These are phyloP conservation scores for Anaeromyces robustus DNA, from an alignment of 192 early-diverging fungal genomes.

Conservation along the genomic window DNA sequence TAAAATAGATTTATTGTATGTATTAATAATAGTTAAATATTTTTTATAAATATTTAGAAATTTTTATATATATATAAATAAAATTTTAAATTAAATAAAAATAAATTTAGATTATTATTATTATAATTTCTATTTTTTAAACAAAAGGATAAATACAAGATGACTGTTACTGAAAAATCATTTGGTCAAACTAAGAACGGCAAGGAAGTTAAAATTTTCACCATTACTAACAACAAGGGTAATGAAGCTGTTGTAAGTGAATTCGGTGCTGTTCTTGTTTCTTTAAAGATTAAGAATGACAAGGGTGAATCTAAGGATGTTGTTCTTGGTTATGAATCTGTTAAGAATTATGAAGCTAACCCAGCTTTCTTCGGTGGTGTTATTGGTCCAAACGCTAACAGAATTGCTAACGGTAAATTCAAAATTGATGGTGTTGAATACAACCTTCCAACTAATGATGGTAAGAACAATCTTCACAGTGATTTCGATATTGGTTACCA, in stretches of 20 bases:
- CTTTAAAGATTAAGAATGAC: slow-evolving; percentile 42
- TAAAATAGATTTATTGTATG: too few species aligned
- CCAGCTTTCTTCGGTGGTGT: slow-evolving; percentile 68
- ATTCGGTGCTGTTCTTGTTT: slow-evolving; percentile 54
- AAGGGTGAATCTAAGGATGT: slow-evolving; percentile 37
- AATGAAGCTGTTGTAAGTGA: slow-evolving; percentile 15
- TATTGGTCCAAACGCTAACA: slow-evolving; percentile 61
- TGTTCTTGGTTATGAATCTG: slow-evolving; percentile 51
- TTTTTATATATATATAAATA: too few species aligned
- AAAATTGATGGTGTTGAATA: slow-evolving; percentile 37
- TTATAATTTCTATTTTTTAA: too few species aligned
- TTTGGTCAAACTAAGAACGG: background rate
- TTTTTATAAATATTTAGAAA: too few species aligned
- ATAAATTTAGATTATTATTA: too few species aligned
- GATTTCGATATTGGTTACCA: slow-evolving; percentile 52
- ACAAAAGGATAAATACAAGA: too few species aligned
- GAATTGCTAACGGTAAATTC: slow-evolving; percentile 46
- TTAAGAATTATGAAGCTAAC: slow-evolving; percentile 13
- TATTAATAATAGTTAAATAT: too few species aligned
- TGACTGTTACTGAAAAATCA: background rate
- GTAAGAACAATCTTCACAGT: slow-evolving; percentile 68
- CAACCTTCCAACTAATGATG: slow-evolving; percentile 45
- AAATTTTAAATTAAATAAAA: too few species aligned
- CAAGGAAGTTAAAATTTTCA: background rate
- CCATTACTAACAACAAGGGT: background rate